phyloP scores from a whole-genome alignment of 495 filamentous ascomycete species.

The Neurospora sp. region DNA sequence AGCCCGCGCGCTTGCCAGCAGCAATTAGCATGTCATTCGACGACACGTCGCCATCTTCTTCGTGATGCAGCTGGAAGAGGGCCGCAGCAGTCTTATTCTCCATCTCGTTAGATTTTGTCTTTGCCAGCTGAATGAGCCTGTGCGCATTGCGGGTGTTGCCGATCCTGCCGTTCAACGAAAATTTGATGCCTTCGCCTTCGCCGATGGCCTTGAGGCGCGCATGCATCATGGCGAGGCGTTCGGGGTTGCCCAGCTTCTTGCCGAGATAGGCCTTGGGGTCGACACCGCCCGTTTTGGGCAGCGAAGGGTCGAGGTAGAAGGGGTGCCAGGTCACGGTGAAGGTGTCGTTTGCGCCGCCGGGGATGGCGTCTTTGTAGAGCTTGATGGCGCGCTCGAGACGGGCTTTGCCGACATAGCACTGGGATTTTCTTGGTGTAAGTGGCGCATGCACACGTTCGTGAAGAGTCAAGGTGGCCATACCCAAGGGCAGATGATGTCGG shows the following conservation, averaged over 20 bases:
- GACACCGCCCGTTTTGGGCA: constrained; percentile 30
- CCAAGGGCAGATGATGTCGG: constrained; percentile 70
- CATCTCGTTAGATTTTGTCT: constrained; percentile 41
- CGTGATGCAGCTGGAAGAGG: constrained; percentile 66
- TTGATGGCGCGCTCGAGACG: constrained; percentile 61
- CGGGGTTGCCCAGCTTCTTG: constrained; percentile 32
- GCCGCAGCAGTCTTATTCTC: constrained; percentile 58
- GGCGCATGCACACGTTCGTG: background rate
- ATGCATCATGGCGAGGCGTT: constrained; percentile 45
- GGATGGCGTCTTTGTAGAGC: constrained; percentile 48
- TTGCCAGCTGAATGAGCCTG: constrained; percentile 60
- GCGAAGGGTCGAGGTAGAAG: constrained; percentile 67
- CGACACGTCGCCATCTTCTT: constrained; percentile 70
- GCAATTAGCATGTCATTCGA: constrained; percentile 46
- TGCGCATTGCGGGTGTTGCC: constrained; percentile 76
- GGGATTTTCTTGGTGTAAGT: background rate
- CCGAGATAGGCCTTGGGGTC: constrained; percentile 13
- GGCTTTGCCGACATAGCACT: constrained; percentile 78
- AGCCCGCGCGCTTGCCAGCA: constrained; percentile 53
- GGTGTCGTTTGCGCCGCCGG: constrained; percentile 49
- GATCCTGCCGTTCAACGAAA: constrained; percentile 60
- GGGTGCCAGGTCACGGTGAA: constrained; percentile 66
- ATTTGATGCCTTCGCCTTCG: constrained; percentile 56
- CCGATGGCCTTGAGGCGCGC: constrained; percentile 50
- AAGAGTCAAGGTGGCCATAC: constrained; percentile 26